Base-by-base conservation (phyloP, 2,329 filamentous ascomycete genomes). In the Tothia fuscella region DNA sequence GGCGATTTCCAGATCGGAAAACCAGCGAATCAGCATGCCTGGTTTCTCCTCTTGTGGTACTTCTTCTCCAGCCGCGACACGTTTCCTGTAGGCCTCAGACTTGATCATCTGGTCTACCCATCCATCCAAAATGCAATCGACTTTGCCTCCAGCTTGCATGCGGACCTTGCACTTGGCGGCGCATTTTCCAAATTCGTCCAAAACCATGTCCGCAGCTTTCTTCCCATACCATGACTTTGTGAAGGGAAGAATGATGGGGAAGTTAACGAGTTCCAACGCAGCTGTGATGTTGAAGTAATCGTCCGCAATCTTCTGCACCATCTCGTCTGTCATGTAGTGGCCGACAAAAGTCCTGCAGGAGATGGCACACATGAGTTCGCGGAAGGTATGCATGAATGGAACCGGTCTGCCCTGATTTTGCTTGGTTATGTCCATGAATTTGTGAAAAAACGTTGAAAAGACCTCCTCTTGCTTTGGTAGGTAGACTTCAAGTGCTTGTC, bases 201-300 rank as follows among this genome's bases (percentile, higher is more conserved):
- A 70, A 25, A 94, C 86, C 79, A 93, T 86, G 56, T 94, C 85
- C 45, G 89, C 80, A 22, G 87, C 86, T 68, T 88, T 93, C 74
- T 95, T 94, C 53, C 89, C 91, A 57, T 93, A 93, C 87, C 87
- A 96, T 4, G 87, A 87, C 70, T 87, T 89, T 58, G 88, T 95
- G 70, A 76, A 96, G 29, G 89, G 89, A 30, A 96, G 65, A 58
- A 96, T 95, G 64, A 96, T 82, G 46, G 91, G 89, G 70, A 96
- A 94, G 70, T 96, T 96, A 70, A 98, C 91, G 35, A 96, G 75
- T 64, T 98, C 91, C 51, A 96, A 76, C 17, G 91, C 91, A 44
- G 83, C 89, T 12, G 91, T 96, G 58, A 96, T 93, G 49, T 89
- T 76, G 65, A 93, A 96, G 68, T 94, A 98, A 65, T 96, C 88